Conservation (phyloP, 352 stramenopile genomes). For the Phytophthora podocarpi region DNA sequence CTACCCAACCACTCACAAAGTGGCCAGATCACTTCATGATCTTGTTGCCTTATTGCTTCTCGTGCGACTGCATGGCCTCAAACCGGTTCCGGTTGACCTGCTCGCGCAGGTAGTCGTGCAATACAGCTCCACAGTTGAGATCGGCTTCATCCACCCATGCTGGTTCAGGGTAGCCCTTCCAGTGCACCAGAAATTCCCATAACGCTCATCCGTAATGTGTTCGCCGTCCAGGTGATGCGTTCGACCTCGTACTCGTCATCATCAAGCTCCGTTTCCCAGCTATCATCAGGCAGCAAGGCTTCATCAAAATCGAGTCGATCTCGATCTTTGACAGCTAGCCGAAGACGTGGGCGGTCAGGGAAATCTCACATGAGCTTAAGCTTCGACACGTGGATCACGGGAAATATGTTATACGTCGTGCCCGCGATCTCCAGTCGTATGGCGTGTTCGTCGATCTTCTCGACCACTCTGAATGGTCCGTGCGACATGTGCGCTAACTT, state of each 20-base stretch:
- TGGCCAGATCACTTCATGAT: too few relatives aligned
- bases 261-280: not conserved
- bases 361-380: slow-evolving; percentile 9
- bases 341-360: not conserved
- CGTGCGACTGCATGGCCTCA: too few relatives aligned
- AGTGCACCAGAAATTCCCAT: slow-evolving; percentile 8
- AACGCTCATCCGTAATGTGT: slow-evolving; percentile 1
- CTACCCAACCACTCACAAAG: too few relatives aligned
- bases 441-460: slow-evolving; percentile 18
- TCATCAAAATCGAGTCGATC: slow-evolving; percentile 7
- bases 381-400: slow-evolving; percentile 28
- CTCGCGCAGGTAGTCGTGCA: too few relatives aligned
- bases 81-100: too few relatives aligned
- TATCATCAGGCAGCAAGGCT: not conserved
- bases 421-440: slow-evolving; percentile 1
- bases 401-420: slow-evolving; percentile 19
- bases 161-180: slow-evolving; percentile 12
- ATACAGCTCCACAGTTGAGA: slow-evolving; percentile 20
- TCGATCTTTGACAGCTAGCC: not conserved
- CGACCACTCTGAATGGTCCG: not conserved
- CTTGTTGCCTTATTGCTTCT: too few relatives aligned
- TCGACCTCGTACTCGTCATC: not conserved
- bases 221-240: not conserved
- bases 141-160: slow-evolving; percentile 8
- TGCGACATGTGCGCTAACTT: slow-evolving; percentile 28